phyloP scores from a whole-genome alignment of 2,329 filamentous ascomycete genomes.

The Pseudogymnoascus sp. region DNA sequence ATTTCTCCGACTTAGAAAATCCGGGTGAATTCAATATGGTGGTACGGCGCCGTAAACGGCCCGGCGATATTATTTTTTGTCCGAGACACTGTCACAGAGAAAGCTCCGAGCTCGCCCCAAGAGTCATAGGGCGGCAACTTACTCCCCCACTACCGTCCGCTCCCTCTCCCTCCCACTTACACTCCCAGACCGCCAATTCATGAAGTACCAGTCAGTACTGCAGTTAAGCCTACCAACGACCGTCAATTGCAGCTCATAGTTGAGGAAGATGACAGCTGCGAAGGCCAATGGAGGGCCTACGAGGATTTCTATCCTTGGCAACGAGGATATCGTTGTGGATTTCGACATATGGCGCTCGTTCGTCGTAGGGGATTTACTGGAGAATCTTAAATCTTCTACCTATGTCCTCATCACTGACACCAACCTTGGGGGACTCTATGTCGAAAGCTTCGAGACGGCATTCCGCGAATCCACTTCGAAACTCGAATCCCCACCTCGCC shows the following conservation, averaged over 20 bases:
- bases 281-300: slow-evolving; percentile 32
- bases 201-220: slow-evolving; percentile 7
- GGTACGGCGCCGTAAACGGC: not conserved
- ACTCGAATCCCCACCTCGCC: slow-evolving; percentile 44
- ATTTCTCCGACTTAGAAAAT: not conserved
- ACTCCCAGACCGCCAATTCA: not conserved
- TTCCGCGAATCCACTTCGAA: slow-evolving; percentile 43
- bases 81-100: not conserved
- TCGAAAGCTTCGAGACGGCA: slow-evolving; percentile 61
- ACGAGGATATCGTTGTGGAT: slow-evolving; percentile 85
- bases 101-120: slow-evolving; percentile 7
- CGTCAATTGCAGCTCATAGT: slow-evolving; percentile 5
- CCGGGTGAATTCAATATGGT: not conserved
- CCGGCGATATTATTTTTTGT: not conserved
- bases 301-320: slow-evolving; percentile 72
- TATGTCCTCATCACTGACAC: slow-evolving; percentile 97
- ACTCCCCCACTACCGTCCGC: not conserved
- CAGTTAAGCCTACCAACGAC: slow-evolving; percentile 6
- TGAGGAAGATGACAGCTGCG: slow-evolving; percentile 4
- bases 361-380: slow-evolving; percentile 71
- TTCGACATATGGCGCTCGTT: slow-evolving; percentile 82
- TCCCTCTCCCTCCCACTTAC: not conserved
- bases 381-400: slow-evolving; percentile 71
- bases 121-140: slow-evolving; percentile 5
- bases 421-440: slow-evolving; percentile 74